Evolutionary conservation across 2,329 filamentous ascomycete species (phyloP), one percentile per base, ranked within the genome.

Genomic region (Hortaea werneckii): DNA sequence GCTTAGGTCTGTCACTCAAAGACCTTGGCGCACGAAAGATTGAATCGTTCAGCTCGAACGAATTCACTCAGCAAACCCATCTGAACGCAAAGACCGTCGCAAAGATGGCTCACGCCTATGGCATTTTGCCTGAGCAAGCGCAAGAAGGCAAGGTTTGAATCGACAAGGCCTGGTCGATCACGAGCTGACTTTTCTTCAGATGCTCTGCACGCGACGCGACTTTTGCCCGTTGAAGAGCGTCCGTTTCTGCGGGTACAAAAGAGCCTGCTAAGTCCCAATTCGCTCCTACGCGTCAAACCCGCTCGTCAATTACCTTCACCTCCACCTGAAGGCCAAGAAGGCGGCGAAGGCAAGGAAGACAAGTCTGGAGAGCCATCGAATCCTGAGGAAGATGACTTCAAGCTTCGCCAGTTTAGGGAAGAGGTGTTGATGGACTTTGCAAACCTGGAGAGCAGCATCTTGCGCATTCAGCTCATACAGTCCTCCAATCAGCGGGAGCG

Each of bases 241-340:
- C 87, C 88, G 0, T 95, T 94, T 71, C 87, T 87, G 65, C 83
- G 89, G 50, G 80, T 95, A 49, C 86, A 85, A 20, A 88, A 88
- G 67, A 83, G 85, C 29, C 78, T 96, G 6, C 74, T 86, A 5
- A 75, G 78, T 20, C 77, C 84, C 11, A 78, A 80, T 44, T 79
- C 82, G 13, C 74, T 87, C 29, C 73, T 84, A 12, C 70, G 74
- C 48, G 72, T 72, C 40, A 73, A 71, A 38, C 74, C 78, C 32
- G 38, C 57, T 9, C 52, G 46, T 2, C 73, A 76, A 32, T 72
- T 79, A 5, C 75, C 77, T 12, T 84, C 83, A 2, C 83, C 83
- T 41, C 82, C 83, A 2, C 81, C 82, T 5, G 82, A 61, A 41
- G 53, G 49, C 43, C 45, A 50, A 35, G 50, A 54, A 5, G 20